Evolutionary conservation across 169 alveolate species (phyloP).

Genomic region (Cryptosporidium bovis): DNA sequence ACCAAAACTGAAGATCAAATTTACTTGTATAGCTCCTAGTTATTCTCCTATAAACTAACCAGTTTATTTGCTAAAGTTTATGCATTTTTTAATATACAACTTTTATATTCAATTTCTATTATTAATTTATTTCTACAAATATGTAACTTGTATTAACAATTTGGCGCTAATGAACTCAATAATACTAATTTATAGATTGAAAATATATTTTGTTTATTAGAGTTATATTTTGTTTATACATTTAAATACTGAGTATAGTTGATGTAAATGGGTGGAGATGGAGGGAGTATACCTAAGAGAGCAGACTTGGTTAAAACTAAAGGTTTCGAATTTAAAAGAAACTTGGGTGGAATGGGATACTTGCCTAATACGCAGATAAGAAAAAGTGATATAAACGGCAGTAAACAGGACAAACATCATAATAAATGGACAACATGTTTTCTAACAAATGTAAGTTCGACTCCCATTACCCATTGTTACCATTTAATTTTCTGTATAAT

Average conservation of each 20-base stretch:
- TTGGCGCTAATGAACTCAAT: too few species aligned
- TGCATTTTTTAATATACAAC: too few species aligned
- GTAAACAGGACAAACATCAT: slow-evolving; percentile 77
- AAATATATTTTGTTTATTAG: too few species aligned
- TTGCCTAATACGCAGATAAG: slow-evolving; percentile 84
- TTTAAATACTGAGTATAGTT: not conserved
- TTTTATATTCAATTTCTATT: too few species aligned
- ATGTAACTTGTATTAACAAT: too few species aligned
- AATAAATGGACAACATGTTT: slow-evolving; percentile 83
- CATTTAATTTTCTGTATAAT: not conserved
- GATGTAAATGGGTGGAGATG: slow-evolving; percentile 89
- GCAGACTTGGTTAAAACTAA: slow-evolving; percentile 86
- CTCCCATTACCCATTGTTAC: not conserved
- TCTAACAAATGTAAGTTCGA: slow-evolving; percentile 82
- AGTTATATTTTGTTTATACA: too few species aligned
- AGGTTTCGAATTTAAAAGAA: slow-evolving; percentile 84
- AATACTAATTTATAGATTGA: too few species aligned
- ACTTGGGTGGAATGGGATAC: slow-evolving; percentile 91
- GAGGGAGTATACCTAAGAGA: slow-evolving; percentile 88
- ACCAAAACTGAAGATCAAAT: too few species aligned
- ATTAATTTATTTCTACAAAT: too few species aligned
- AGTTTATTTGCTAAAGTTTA: too few species aligned
- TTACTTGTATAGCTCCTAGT: too few species aligned
- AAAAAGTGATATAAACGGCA: slow-evolving; percentile 78
- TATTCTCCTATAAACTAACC: too few species aligned